Evolutionary conservation across 176 grass and related monocot genomes (phyloP), one percentile per base, ranked within the genome.

Genomic region (Ensete glaucum): DNA sequence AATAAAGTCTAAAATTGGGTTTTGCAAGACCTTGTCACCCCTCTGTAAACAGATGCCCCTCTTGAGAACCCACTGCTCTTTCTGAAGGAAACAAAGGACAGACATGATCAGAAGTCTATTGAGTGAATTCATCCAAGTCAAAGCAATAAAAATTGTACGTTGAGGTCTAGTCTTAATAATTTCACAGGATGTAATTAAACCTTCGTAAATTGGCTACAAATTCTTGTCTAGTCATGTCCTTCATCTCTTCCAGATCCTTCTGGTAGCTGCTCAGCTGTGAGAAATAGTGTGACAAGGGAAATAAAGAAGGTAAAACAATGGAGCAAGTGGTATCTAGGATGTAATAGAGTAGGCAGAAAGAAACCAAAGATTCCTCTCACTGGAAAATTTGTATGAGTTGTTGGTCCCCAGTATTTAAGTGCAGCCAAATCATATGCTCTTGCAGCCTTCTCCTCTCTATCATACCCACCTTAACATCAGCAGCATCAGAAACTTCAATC

Each of bases 11-110:
- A 53, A 77, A 64, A 27, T 77, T 64, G 82, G 65, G 57, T 72
- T 64, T 69, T 56, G 82, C 77, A 69, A 75, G 73, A 96, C 92
- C 92, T 96, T 15, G 92, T 96, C 55, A 96, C 93, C 52, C 93
- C 93, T 90, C 93, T 85, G 84, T 92, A 96, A 76, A 89, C 83
- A 80, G 93, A 92, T 90, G 93, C 93, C 64, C 93, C 93, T 76
- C 92, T 92, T 74, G 92, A 96, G 81, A 96, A 96, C 9, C 92
- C 92, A 82, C 89, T 96, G 85, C 92, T 96, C 83, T 92, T 96
- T 80, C 92, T 96, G 82, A 60, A 59, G 29, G 8, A 14, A 70
- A 26, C 11, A 11, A 23, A 43, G 4, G 34, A 6, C 43, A 22
- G 62, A 53, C 20, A 2, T 17, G 23, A 57, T 15, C 55, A 55